Conservation (phyloP, 495 filamentous ascomycete genomes). For the Xanthoparmelia taractica region DNA sequence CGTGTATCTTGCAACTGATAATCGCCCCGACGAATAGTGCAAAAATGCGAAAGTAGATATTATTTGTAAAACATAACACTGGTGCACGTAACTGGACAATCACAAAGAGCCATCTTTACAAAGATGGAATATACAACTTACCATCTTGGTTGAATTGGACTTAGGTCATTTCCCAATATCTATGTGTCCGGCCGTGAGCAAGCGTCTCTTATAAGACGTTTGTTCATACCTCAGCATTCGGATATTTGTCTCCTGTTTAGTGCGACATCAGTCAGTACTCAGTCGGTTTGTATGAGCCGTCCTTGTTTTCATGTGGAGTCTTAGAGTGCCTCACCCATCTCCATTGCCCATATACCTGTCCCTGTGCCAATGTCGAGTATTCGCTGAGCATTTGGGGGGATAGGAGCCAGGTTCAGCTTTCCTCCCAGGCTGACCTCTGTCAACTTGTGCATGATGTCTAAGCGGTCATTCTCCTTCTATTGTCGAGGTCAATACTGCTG, state of each 20-base stretch:
- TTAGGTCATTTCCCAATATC: conserved; percentile 48
- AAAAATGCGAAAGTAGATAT: neutral
- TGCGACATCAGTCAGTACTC: neutral
- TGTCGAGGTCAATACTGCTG: conserved; percentile 5
- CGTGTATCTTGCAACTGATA: neutral
- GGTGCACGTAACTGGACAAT: neutral
- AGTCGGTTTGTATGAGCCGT: neutral
- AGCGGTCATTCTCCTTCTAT: conserved; percentile 33
- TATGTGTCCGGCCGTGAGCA: neutral
- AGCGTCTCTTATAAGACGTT: neutral
- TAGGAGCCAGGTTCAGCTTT: conserved; percentile 47
- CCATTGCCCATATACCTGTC: conserved; percentile 47
- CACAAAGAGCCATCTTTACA: neutral
- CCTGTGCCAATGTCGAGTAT: conserved; percentile 44
- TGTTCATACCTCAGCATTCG: conserved; percentile 23
- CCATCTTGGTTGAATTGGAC: conserved; percentile 51
- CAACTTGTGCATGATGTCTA: conserved; percentile 59
- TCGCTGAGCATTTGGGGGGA: conserved; percentile 31
- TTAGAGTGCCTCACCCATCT: conserved; percentile 35
- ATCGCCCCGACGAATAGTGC: neutral
- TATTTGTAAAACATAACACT: neutral
- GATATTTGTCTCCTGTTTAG: conserved; percentile 27
- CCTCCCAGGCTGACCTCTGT: conserved; percentile 44
- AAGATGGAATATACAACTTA: conserved; percentile 24
- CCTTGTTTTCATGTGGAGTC: neutral